These are phyloP conservation scores for Potentilla sterilis DNA, from an alignment of 306 rosid species.

Conservation along the genomic window DNA sequence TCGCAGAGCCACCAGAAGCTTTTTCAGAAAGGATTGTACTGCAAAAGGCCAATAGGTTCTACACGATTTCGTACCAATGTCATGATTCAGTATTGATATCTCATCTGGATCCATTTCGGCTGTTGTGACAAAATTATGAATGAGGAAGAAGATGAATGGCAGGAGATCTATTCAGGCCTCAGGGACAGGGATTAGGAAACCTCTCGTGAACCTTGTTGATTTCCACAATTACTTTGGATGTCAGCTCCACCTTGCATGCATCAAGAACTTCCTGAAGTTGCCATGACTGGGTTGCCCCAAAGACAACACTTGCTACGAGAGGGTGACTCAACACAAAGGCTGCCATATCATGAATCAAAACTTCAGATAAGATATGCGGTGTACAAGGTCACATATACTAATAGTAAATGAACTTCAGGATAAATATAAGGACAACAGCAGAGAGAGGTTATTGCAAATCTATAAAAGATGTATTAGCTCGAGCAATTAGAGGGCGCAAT, in stretches of 20 bases:
- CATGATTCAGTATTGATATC: not conserved
- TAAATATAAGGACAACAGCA: too few relatives aligned
- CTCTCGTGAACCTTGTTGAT: slow-evolving; percentile 63
- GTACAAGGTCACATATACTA: not conserved
- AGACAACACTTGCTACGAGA: slow-evolving; percentile 74
- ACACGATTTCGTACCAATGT: not conserved
- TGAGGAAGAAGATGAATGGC: not conserved
- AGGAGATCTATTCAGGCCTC: slow-evolving; percentile 9
- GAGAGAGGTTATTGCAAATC: not conserved
- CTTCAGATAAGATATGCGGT: not conserved
- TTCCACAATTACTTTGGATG: slow-evolving; percentile 50
- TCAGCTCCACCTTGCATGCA: slow-evolving; percentile 59
- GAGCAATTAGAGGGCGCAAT: not conserved
- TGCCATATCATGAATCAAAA: slow-evolving; percentile 33
- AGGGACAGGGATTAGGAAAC: slow-evolving; percentile 87
- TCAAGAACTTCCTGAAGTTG: slow-evolving; percentile 64
- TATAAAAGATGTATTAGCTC: not conserved
- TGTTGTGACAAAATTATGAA: not conserved
- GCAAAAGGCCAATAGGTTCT: not conserved
- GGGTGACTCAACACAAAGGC: slow-evolving; percentile 90
- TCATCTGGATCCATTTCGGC: not conserved
- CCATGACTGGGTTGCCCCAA: slow-evolving; percentile 83
- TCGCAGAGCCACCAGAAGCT: not conserved
- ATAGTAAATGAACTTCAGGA: too few relatives aligned
- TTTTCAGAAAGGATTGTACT: not conserved